phyloP scores from a whole-genome alignment of 1,284 basidiomycete species.

The Flammula alnicola region DNA sequence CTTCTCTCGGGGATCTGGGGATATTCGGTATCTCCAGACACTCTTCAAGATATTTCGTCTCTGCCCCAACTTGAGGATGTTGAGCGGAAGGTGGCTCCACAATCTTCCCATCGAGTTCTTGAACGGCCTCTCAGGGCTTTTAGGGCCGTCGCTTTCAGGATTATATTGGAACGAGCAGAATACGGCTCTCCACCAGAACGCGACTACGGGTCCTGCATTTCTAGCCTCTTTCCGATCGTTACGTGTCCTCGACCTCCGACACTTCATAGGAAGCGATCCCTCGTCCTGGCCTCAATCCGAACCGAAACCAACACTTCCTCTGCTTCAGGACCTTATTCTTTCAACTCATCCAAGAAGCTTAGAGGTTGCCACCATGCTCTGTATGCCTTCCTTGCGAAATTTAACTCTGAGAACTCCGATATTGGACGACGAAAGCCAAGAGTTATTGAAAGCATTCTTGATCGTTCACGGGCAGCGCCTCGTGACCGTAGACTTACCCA shows the following conservation, averaged over 20 bases:
- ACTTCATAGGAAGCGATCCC: slow-evolving; percentile 33
- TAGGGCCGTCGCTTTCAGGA: slow-evolving; percentile 41
- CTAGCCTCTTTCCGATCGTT: slow-evolving; percentile 42
- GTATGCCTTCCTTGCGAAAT: slow-evolving; percentile 41
- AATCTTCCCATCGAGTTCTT: slow-evolving; percentile 27
- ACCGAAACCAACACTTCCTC: slow-evolving; percentile 35
- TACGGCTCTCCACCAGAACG: slow-evolving; percentile 17
- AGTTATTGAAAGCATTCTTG: slow-evolving; percentile 42
- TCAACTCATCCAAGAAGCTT: slow-evolving; percentile 40
- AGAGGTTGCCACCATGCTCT: slow-evolving; percentile 35
- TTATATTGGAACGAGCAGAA: slow-evolving; percentile 44
- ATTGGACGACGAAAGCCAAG: slow-evolving; percentile 20
- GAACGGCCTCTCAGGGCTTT: slow-evolving; percentile 40
- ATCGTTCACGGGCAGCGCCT: slow-evolving; percentile 44
- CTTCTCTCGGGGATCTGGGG: slow-evolving; percentile 41
- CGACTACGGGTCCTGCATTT: slow-evolving; percentile 35
- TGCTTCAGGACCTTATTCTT: slow-evolving; percentile 41
- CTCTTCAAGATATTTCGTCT: slow-evolving; percentile 45
- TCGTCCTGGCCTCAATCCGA: slow-evolving; percentile 12
- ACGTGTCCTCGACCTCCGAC: slow-evolving; percentile 45
- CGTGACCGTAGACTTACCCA: slow-evolving; percentile 43
- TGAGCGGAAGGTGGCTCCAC: slow-evolving; percentile 44
- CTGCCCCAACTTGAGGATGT: slow-evolving; percentile 44
- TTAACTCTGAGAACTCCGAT: slow-evolving; percentile 39
- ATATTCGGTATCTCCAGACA: slow-evolving; percentile 40